Evolutionary conservation across 345 rosid genomes (phyloP), one percentile per base, ranked within the genome.

Genomic region (Turnera subulata): DNA sequence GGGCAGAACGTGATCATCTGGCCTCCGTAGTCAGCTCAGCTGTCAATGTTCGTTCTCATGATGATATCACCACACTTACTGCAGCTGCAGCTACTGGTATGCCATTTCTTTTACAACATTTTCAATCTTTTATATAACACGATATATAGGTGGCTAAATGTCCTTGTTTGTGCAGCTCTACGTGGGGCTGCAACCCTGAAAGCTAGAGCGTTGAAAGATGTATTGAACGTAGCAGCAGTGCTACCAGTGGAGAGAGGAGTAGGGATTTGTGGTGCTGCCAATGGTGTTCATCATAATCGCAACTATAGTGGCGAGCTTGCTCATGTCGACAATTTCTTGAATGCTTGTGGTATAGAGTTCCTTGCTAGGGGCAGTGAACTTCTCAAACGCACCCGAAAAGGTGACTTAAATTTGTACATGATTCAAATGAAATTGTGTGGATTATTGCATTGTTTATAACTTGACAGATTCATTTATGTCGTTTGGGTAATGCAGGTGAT

Each of bases 371-470:
- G 99, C 17, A 75, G 94, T 21, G 96, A 93, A 68, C 85, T 93
- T 26, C 96, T 93, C 56, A 93, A 93, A 65, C 93, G 96, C 65
- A 93, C 99, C 38, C 94, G 99, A 22, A 82, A 75, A 82, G 99
- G 99, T 93, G 61, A 62, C 26, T n/a, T n/a, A n/a, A n/a, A n/a
- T n/a, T n/a, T n/a, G n/a, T n/a, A n/a, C 35, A 29, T 29, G 35
- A 29, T 29, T 48, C n/a, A n/a, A n/a, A n/a, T n/a, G n/a, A n/a
- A n/a, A n/a, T n/a, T n/a, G n/a, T n/a, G n/a, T n/a, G n/a, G n/a
- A n/a, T n/a, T n/a, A n/a, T 26, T 15, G 32, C 35, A 18, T 16
- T 37, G 35, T 29, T 29, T 29, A 3, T 29, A 29, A 29, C 1
- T 29, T 20, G 44, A 43, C 40, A 32, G 1, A 20, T 22, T 59